Conservation (phyloP, 2,329 filamentous ascomycete species). For the Apiospora hydei region DNA sequence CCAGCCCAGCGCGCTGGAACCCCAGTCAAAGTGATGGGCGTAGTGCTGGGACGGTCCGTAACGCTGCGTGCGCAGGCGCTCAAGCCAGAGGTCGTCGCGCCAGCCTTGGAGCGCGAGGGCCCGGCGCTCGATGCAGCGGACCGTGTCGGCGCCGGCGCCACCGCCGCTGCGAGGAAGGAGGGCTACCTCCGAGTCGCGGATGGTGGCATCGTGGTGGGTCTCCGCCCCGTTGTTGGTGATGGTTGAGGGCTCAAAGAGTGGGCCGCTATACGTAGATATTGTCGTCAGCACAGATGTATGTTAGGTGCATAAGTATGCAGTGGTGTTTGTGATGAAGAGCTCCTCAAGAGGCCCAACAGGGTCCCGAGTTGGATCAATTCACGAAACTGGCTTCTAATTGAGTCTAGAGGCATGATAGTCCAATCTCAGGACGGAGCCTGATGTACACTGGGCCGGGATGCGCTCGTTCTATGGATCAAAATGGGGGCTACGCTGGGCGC, state of each 20-base stretch:
- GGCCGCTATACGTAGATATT: conserved; percentile 27
- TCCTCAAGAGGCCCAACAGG: not conserved
- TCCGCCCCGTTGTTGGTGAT: conserved; percentile 55
- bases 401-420: not conserved
- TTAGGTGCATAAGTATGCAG: not conserved
- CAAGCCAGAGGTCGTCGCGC: conserved; percentile 60
- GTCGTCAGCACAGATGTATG: not conserved
- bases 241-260: conserved; percentile 58
- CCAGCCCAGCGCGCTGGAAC: conserved; percentile 56
- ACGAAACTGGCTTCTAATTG: not conserved
- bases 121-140: conserved; percentile 52
- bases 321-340: not conserved
- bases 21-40: conserved; percentile 63
- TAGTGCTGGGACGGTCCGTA: conserved; percentile 59
- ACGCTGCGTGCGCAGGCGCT: conserved; percentile 59
- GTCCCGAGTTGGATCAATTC: not conserved
- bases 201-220: conserved; percentile 48
- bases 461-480: conserved; percentile 22
- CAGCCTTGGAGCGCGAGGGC: conserved; percentile 59
- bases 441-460: not conserved
- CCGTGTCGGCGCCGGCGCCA: conserved; percentile 32
- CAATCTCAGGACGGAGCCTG: not conserved
- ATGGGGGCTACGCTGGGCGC: conserved; percentile 4
- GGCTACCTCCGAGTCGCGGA: conserved; percentile 62
- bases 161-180: conserved; percentile 53